These are phyloP conservation scores for Postia placenta DNA, from an alignment of 768 basidiomycete species.

Conservation along the genomic window DNA sequence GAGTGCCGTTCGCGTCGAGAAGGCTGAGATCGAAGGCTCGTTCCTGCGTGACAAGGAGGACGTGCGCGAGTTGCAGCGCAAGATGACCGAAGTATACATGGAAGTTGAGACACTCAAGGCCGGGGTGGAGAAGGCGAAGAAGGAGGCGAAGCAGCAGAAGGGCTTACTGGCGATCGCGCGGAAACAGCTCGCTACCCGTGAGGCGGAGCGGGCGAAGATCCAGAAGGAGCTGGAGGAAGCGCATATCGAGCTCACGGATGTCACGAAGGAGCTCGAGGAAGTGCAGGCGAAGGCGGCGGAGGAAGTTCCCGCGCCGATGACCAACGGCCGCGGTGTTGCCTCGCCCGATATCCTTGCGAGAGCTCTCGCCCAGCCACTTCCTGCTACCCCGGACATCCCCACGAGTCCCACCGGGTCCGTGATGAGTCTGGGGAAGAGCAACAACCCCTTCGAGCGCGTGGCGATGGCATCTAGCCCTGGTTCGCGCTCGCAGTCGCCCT, in stretches of 20 bases:
- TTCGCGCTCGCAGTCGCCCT: slow-evolving; percentile 53
- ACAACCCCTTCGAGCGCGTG: slow-evolving; percentile 86
- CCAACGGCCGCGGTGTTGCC: slow-evolving; percentile 18
- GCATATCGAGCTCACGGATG: slow-evolving; percentile 42
- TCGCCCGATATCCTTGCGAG: slow-evolving; percentile 25
- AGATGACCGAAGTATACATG: slow-evolving; percentile 74
- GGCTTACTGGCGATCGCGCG: slow-evolving; percentile 90
- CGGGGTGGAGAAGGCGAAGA: slow-evolving; percentile 83
- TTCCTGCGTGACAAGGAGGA: slow-evolving; percentile 94
- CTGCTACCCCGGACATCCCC: slow-evolving; percentile 54
- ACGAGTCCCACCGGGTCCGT: slow-evolving; percentile 41
- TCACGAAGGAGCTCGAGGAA: slow-evolving; percentile 50
- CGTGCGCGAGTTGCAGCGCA: slow-evolving; percentile 74
- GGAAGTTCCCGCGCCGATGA: slow-evolving; percentile 15
- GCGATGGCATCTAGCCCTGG: slow-evolving; percentile 36
- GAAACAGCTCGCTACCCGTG: slow-evolving; percentile 86
- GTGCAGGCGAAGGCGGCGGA: slow-evolving; percentile 46
- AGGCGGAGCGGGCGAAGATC: slow-evolving; percentile 63
- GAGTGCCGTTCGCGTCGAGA: slow-evolving; percentile 82
- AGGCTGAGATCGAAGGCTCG: slow-evolving; percentile 82
- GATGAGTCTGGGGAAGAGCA: slow-evolving; percentile 55
- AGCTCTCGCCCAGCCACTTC: slow-evolving; percentile 70
- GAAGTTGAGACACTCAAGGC: slow-evolving; percentile 65
- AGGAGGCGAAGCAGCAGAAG: slow-evolving; percentile 94
- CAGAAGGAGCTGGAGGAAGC: slow-evolving; percentile 72